phyloP scores from a whole-genome alignment of 495 filamentous ascomycete genomes.

The Daldinia childiae region DNA sequence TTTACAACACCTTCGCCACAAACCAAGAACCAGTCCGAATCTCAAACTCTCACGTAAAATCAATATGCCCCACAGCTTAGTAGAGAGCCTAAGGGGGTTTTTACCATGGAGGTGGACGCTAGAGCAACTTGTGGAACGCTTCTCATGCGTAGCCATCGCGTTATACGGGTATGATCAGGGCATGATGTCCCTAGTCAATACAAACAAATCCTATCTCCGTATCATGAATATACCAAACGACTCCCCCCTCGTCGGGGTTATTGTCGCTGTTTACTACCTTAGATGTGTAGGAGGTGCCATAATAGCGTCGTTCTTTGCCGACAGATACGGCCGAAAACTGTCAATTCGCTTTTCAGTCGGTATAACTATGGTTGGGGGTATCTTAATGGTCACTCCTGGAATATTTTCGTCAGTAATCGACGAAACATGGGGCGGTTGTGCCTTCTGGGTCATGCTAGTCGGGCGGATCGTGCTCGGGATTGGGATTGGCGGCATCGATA shows the following conservation, averaged over 20 bases:
- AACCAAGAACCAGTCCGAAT: not conserved
- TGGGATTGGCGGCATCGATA: conserved; percentile 66
- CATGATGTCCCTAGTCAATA: conserved; percentile 70
- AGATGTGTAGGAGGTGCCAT: conserved; percentile 64
- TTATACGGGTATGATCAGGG: conserved; percentile 67
- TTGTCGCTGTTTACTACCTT: conserved; percentile 68
- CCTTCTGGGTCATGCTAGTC: conserved; percentile 59
- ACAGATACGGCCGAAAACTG: conserved; percentile 59
- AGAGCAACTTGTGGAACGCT: conserved; percentile 59
- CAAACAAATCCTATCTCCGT: conserved; percentile 62
- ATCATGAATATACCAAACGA: conserved; percentile 63
- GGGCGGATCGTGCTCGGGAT: conserved; percentile 65
- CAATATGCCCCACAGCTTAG: not conserved
- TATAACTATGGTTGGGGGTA: conserved; percentile 59
- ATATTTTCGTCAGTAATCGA: conserved; percentile 48
- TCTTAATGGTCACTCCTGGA: conserved; percentile 65
- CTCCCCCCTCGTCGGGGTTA: conserved; percentile 62
- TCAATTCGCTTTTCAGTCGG: conserved; percentile 61
- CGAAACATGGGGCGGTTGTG: conserved; percentile 46
- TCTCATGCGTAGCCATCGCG: conserved; percentile 66
- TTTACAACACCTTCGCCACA: not conserved
- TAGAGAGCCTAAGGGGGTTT: not conserved
- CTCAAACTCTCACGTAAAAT: not conserved
- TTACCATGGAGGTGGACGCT: conserved; percentile 36
- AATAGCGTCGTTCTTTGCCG: conserved; percentile 58